phyloP scores from a whole-genome alignment of 176 grass and related monocot species.

The Zizania latifolia region DNA sequence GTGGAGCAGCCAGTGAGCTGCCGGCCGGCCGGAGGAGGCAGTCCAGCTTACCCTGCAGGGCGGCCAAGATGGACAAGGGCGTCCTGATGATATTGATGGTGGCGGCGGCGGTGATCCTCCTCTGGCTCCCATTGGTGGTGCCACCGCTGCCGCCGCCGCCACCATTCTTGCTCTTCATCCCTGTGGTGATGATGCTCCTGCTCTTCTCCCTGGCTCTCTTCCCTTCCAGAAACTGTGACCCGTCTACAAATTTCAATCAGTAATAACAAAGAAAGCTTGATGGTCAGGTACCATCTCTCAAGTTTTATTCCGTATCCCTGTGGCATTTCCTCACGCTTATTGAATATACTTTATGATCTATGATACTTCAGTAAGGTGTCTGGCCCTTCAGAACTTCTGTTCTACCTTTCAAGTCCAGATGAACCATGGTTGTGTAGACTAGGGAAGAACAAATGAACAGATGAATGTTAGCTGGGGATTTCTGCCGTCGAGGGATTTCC shows the following conservation, averaged over 20 bases:
- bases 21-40: background rate
- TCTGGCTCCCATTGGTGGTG: slow-evolving; percentile 58
- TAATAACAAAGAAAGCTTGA: slow-evolving; percentile 1
- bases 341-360: slow-evolving; percentile 28
- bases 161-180: slow-evolving; percentile 47
- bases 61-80: slow-evolving; percentile 9
- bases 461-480: slow-evolving; percentile 3
- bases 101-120: slow-evolving; percentile 26
- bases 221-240: slow-evolving; percentile 19
- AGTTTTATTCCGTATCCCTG: slow-evolving; percentile 27
- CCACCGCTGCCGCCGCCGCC: slow-evolving; percentile 62
- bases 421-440: slow-evolving; percentile 14
- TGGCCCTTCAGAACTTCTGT: slow-evolving; percentile 38
- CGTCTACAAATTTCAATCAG: slow-evolving; percentile 26
- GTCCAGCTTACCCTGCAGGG: background rate
- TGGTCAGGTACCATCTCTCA: slow-evolving; percentile 1
- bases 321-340: slow-evolving; percentile 18
- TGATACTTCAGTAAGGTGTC: slow-evolving; percentile 14
- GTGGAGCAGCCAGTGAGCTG: background rate
- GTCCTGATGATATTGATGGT: slow-evolving; percentile 19
- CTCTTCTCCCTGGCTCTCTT: slow-evolving; percentile 46
- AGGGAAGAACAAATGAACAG: slow-evolving; percentile 1
- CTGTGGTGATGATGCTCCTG: slow-evolving; percentile 58
- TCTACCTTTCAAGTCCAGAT: slow-evolving; percentile 27
- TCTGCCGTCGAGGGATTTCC: slow-evolving; percentile 26